Percentiles rank a stretch among this genome's conserved stretches.
phyloP scores from a whole-genome alignment of 2,329 filamentous ascomycete genomes.

The Paecilomyces sp. region DNA sequence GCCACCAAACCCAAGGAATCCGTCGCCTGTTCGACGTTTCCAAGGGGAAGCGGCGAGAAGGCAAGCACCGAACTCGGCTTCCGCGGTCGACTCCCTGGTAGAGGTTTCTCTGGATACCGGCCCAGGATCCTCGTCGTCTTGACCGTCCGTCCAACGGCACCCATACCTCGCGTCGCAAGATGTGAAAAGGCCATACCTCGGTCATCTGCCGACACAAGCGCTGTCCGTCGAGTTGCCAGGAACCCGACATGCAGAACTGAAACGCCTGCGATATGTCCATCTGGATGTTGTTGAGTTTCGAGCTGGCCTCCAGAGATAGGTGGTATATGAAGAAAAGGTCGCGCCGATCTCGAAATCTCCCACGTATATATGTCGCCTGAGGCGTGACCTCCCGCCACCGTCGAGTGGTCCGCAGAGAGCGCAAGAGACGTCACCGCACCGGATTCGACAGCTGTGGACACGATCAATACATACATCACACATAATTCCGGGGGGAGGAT shows the following conservation, averaged over 20 bases:
- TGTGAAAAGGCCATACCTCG: constrained; percentile 98
- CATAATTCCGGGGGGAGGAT: background rate
- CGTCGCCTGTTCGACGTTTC: constrained; percentile 85
- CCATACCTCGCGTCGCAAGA: constrained; percentile 83
- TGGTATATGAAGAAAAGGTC: constrained; percentile 81
- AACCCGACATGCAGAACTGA: constrained; percentile 90
- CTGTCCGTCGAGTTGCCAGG: constrained; percentile 85
- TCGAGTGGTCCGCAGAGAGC: constrained; percentile 88
- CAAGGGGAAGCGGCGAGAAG: constrained; percentile 81
- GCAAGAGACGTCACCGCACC: constrained; percentile 81
- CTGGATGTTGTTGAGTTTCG: constrained; percentile 58
- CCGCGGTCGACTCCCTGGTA: constrained; percentile 56
- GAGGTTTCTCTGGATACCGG: constrained; percentile 68
- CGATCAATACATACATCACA: constrained; percentile 1
- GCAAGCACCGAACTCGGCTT: constrained; percentile 94
- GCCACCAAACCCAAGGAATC: constrained; percentile 87
- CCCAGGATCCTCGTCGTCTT: constrained; percentile 88
- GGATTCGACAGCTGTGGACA: constrained; percentile 72
- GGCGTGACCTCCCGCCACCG: constrained; percentile 81
- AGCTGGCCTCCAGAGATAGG: constrained; percentile 62
- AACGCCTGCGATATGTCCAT: constrained; percentile 75
- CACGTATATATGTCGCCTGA: constrained; percentile 93
- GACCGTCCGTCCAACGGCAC: constrained; percentile 74
- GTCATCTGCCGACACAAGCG: constrained; percentile 89
- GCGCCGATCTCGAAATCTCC: constrained; percentile 76